Conservation (phyloP, 2,329 filamentous ascomycete genomes). For the Thielaviopsis punctulata region DNA sequence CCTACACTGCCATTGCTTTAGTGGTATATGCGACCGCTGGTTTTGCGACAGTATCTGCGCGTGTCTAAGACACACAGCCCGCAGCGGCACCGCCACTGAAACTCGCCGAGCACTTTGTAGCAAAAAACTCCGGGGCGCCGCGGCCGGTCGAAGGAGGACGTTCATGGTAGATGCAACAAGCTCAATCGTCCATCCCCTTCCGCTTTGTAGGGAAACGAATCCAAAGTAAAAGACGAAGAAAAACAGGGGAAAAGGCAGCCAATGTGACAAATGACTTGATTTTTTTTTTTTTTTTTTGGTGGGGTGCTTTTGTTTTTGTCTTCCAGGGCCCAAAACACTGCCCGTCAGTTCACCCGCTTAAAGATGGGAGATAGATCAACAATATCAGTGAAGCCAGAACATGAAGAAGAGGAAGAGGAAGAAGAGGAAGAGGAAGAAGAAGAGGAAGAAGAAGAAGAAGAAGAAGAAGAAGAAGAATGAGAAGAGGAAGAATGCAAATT, state of each 20-base stretch:
- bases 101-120: background rate
- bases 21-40: too few relatives aligned
- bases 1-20: background rate
- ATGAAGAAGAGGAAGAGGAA: too few relatives aligned
- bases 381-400: too few relatives aligned
- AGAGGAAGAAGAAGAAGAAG: too few relatives aligned
- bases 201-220: too few relatives aligned
- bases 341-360: too few relatives aligned
- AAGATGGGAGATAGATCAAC: too few relatives aligned
- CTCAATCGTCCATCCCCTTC: background rate
- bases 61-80: background rate
- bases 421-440: too few relatives aligned
- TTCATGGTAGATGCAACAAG: slow-evolving; percentile 2
- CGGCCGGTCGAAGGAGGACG: slow-evolving; percentile 7
- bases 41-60: too few relatives aligned
- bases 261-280: background rate
- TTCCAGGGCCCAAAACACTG: background rate
- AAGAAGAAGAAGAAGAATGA: too few relatives aligned
- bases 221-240: background rate
- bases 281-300: background rate
- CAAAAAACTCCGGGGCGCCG: background rate
- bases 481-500: too few relatives aligned
- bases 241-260: background rate
- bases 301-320: background rate
- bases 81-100: background rate